Base-by-base conservation (phyloP, 1,284 basidiomycete genomes). In the Schizophyllum amplum region DNA sequence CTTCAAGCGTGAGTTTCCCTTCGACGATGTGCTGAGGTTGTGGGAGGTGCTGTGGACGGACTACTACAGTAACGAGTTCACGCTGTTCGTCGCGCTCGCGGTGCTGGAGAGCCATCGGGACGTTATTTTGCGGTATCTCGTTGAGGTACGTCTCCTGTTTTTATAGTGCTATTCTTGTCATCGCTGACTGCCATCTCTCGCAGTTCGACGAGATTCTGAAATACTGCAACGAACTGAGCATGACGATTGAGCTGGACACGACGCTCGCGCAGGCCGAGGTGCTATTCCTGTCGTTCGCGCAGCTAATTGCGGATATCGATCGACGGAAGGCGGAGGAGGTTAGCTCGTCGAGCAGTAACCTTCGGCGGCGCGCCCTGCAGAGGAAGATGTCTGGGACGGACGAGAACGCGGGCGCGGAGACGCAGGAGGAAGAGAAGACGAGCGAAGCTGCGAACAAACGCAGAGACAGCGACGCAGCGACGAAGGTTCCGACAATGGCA, bases 31-130 rank as follows among this genome's bases (percentile, higher is more conserved):
- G 24, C 75, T 95, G 27, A 80, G 83, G 21, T 73, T 99, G 6
- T 99, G 97, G 97, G 97, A 99, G 71, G 87, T 93, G 9, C 73
- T 97, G n/a, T 97, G 92, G 90, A 94, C 94, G 5, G 86, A 95
- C 65, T 90, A 91, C 67, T 94, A 94, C 72, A 92, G 87, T 68
- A 82, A 81, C 27, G 76, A 87, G 27, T 98, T 98, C 66, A 84
- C 94, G n/a, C 81, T 99, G 2, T 99, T 99, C 66, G 80, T 98
- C 21, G 95, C 95, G 0, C 79, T 99, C 22, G 94, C 94, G 0
- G 83, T 99, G 27, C 78, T 99, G 11, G 93, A 98, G 69, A 90
- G 90, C 4, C 94, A 99, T 71, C 79, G 95, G 42, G 94, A 97
- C 65, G 89, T 97, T 67, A 90, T 99, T 55, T 73, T 98, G 50